Percentiles rank a stretch among this genome's conserved stretches.
Evolutionary conservation across 306 rosid genomes (phyloP).

Genomic region (Crotalaria pallida): DNA sequence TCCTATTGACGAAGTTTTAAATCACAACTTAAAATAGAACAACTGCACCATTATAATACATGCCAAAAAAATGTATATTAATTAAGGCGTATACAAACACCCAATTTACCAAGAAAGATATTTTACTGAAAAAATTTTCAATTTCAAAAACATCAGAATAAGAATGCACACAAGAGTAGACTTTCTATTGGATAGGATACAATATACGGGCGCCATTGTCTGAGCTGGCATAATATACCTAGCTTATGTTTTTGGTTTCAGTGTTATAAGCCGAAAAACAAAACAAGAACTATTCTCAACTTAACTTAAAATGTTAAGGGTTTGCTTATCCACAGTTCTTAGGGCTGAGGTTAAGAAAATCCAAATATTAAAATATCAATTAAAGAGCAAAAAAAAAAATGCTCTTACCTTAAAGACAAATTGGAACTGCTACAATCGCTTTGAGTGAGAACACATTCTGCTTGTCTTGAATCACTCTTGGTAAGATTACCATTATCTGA

Average conservation of each 20-base stretch:
- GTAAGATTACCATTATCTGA: conserved; percentile 26
- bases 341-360: too few relatives aligned
- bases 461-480: conserved; percentile 24
- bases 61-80: not conserved
- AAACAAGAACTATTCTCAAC: not conserved
- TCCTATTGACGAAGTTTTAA: not conserved
- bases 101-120: not conserved
- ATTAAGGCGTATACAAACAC: not conserved
- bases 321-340: too few relatives aligned
- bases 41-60: conserved; percentile 9
- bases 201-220: not conserved
- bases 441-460: conserved; percentile 27
- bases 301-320: not conserved
- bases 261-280: conserved; percentile 7
- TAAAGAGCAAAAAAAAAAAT: not conserved
- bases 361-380: too few relatives aligned
- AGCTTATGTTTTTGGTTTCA: not conserved
- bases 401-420: conserved; percentile 58
- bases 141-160: not conserved
- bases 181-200: not conserved
- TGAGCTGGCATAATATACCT: not conserved
- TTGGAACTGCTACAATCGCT: conserved; percentile 39
- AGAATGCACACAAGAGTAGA: not conserved
- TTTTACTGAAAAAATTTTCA: not conserved
- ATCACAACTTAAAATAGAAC: not conserved